Base-by-base conservation (phyloP, 306 rosid species). In the Cicer chorassanicum region DNA sequence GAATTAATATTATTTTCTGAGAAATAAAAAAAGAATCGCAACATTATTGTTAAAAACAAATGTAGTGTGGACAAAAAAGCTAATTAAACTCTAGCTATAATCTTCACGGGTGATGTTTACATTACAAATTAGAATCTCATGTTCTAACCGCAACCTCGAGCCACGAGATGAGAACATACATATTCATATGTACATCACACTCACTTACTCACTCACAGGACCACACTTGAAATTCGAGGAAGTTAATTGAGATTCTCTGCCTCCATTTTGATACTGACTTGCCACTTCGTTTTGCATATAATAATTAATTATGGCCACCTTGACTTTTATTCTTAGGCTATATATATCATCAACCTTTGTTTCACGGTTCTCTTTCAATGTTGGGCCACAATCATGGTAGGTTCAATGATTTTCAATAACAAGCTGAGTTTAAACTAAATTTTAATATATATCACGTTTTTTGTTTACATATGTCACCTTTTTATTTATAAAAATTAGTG, bases 81-180 rank as follows among this genome's bases (percentile, higher is more conserved):
- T 6, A 39, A 70, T 9, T 38, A 53, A 11, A 43, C 12, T 67
- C 40, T 19, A 45, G 81, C 46, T 64, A 15, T 24, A 0, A 8
- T 18, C 49, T 75, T 78, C 76, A 78, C 81, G 80, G 80, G 86
- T 77, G 78, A 81, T 69, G 70, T 67, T 45, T 66, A 67, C 63
- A 46, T 66, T 29, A 36, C 38, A 40, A 48, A 57, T 74, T 59
- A 29, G 16, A 48, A n/a, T 72, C 77, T 41, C 42, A 82, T 48
- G 63, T 77, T 76, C 68, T 7, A 78, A 67, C 82, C 51, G 73
- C 62, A 82, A 82, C 62, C 55, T 77, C 49, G 76, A 77, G 75
- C 61, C 45, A 69, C 67, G 81, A 50, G 72, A 70, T 24, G 3
- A 24, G 0, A 24, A 24, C 34, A 24, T 24, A 24, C 61, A 65